These are phyloP conservation scores for Typha latifolia DNA, from an alignment of 176 grass and related monocot genomes.

Conservation along the genomic window DNA sequence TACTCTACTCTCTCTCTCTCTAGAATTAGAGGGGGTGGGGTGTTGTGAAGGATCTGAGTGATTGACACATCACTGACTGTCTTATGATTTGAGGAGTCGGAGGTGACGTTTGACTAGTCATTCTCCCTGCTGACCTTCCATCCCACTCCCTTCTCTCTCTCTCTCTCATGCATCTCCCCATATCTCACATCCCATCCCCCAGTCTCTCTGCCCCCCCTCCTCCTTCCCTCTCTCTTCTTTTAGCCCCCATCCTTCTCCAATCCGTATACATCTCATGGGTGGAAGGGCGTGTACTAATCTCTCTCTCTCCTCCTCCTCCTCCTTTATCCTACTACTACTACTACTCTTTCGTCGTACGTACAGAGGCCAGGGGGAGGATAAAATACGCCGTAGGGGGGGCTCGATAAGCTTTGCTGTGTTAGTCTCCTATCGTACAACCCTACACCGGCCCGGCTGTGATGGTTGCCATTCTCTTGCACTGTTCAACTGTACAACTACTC, in stretches of 20 bases:
- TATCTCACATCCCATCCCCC: slow-evolving; percentile 19
- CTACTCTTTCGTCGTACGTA: background rate
- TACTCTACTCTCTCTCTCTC: too few species aligned
- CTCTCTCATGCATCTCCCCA: background rate
- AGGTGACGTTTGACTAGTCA: slow-evolving; percentile 49
- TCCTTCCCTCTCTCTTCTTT: background rate
- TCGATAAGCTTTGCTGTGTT: background rate
- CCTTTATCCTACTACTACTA: background rate
- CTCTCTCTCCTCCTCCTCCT: background rate
- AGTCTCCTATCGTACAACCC: too few species aligned
- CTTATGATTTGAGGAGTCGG: slow-evolving; percentile 50
- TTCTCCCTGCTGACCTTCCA: slow-evolving; percentile 5
- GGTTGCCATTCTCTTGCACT: too few species aligned
- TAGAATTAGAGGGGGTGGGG: too few species aligned
- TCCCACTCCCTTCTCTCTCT: background rate
- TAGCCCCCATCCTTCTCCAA: background rate
- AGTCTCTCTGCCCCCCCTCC: background rate
- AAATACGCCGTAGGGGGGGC: background rate
- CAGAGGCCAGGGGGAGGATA: background rate
- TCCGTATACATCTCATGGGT: slow-evolving; percentile 6
- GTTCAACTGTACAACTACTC: too few species aligned
- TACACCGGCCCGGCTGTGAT: too few species aligned
- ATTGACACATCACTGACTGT: slow-evolving; percentile 45
- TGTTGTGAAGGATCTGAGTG: background rate
- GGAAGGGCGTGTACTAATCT: background rate